Evolutionary conservation across 2,329 filamentous ascomycete species (phyloP), one percentile per base, ranked within the genome.

Genomic region (Talaromyces albobiverticillius): DNA sequence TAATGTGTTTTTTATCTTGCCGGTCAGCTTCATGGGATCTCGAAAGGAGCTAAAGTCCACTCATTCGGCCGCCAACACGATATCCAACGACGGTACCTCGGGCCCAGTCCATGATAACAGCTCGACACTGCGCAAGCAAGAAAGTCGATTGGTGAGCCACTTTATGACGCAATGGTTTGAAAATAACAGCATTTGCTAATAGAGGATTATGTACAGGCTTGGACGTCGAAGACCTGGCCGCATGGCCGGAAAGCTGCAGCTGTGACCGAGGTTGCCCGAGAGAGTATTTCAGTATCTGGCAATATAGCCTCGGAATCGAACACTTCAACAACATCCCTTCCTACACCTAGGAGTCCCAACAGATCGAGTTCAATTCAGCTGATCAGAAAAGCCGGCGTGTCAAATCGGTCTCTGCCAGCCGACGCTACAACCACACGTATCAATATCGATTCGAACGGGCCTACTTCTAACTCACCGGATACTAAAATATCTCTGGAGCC

Each of bases 261-360:
- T 47, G 67, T 78, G 61, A 77, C 76, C 55, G 73, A 79, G 67
- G 71, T 78, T 65, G 75, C 74, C 58, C 71, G 71, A 62, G 76
- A 79, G 64, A 78, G 74, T 62, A 77, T 77, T 47, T 75, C 73
- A 36, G 74, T 72, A 47, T 69, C 72, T 40, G 69, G 69, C 56
- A 69, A 67, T 57, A 61, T 65, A 54, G 64, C 69, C 48, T 68
- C 70, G 40, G 69, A 72, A 57, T 56, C 66, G 18, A 64, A 66
- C 22, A 61, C 64, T 31, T 67, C 71, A 20, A 67, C 69, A 42
- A 60, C 65, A 42, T 63, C 64, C 38, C 60, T 65, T 26, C 59
- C 67, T 45, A 58, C 64, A 38, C 54, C 58, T 31, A 46, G 62
- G 31, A 67, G 61, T 55, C 61, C 62, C 31, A 58, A 55, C 36